Evolutionary conservation across 192 early-diverging fungal genomes (phyloP).

Genomic region (Rhizophagus clarus): DNA sequence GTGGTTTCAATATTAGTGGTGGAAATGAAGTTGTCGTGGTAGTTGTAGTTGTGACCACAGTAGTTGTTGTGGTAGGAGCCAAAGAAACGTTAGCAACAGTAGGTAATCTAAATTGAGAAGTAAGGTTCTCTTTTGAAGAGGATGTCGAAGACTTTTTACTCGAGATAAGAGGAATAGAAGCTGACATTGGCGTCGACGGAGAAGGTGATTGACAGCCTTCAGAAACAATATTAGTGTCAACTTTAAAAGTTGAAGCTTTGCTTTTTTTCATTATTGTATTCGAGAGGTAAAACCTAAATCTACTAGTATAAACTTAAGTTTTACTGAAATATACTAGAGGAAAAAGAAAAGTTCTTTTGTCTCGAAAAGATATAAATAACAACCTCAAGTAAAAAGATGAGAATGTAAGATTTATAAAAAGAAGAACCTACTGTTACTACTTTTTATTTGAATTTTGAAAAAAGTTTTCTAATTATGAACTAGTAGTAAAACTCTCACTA

Average conservation of each 20-base stretch:
- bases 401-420: too few species aligned
- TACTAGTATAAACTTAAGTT: neutral
- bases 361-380: too few species aligned
- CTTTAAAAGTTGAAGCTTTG: constrained; percentile 18
- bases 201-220: constrained; percentile 18
- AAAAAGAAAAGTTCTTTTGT: too few species aligned
- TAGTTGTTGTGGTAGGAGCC: constrained; percentile 65
- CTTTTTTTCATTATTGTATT: constrained; percentile 3
- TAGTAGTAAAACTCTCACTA: too few species aligned
- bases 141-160: neutral
- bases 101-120: constrained; percentile 32
- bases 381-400: too few species aligned
- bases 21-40: constrained; percentile 84
- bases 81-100: constrained; percentile 49
- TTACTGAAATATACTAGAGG: too few species aligned
- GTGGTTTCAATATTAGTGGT: constrained; percentile 66
- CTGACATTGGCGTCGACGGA: constrained; percentile 28
- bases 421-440: too few species aligned
- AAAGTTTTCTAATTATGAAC: too few species aligned
- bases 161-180: constrained; percentile 8
- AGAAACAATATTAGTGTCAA: constrained; percentile 10
- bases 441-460: too few species aligned
- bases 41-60: constrained; percentile 78
- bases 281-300: neutral
- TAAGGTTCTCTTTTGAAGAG: neutral